Evolutionary conservation across 805 yeast genomes (phyloP).

Genomic region (Ogataea zsoltii): DNA sequence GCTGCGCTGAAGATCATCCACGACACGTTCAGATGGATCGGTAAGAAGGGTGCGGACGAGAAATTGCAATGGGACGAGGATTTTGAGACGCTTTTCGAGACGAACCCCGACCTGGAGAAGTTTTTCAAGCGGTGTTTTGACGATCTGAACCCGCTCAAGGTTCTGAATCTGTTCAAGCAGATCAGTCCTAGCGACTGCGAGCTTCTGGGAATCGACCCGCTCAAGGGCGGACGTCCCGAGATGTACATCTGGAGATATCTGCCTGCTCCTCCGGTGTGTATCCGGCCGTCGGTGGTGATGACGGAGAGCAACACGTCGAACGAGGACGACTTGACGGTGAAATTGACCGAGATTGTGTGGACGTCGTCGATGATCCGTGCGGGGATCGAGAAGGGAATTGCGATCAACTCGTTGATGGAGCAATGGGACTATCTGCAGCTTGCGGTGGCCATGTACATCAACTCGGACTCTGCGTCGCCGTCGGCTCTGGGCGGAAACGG

Average conservation of each 20-base stretch:
- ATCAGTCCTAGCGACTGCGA: slow-evolving; percentile 88
- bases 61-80: slow-evolving; percentile 86
- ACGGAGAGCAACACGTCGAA: slow-evolving; percentile 86
- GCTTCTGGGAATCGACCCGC: slow-evolving; percentile 84
- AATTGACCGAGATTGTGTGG: slow-evolving; percentile 95
- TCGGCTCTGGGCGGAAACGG: slow-evolving; percentile 70
- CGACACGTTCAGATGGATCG: slow-evolving; percentile 93
- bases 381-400: slow-evolving; percentile 92
- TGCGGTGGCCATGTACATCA: slow-evolving; percentile 95
- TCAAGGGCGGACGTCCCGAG: slow-evolving; percentile 90
- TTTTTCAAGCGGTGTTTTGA: slow-evolving; percentile 86
- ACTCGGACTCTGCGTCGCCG: slow-evolving; percentile 89
- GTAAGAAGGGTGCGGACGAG: slow-evolving; percentile 85
- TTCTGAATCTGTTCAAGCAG: slow-evolving; percentile 82
- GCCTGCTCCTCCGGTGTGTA: slow-evolving; percentile 99
- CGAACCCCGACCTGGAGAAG: slow-evolving; percentile 86
- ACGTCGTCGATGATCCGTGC: slow-evolving; percentile 92
- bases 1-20: slow-evolving; percentile 95
- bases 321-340: slow-evolving; percentile 96
- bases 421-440: slow-evolving; percentile 98
- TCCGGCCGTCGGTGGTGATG: slow-evolving; percentile 94
- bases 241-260: slow-evolving; percentile 95
- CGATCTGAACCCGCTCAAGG: slow-evolving; percentile 91
- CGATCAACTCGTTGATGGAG: slow-evolving; percentile 92
- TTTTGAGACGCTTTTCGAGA: slow-evolving; percentile 68